Base-by-base conservation (phyloP, 1,284 basidiomycete genomes). In the Pseudozyma sp. region DNA sequence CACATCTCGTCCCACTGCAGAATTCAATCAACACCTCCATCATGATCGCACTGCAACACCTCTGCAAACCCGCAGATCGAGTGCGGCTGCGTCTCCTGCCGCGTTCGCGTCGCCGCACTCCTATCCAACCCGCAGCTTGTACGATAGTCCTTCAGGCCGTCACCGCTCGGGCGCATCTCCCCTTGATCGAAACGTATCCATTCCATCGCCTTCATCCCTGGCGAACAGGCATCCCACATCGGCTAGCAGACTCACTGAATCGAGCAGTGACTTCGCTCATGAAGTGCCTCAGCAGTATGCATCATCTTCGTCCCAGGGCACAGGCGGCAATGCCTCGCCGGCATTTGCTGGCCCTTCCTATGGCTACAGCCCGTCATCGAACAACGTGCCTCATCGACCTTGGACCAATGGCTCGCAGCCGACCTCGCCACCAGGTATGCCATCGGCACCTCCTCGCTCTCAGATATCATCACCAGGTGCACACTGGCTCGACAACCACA, bases 341-440 rank as follows among this genome's bases (percentile, higher is more conserved):
- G 57, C 57, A 1, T 57, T 64, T 45, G 56, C 61, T 12, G 43
- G 31, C 16, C 25, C 54, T 38, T 59, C 68, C 3, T 57, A 70
- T 34, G 53, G 48, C 39, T 51, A 60, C 61, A 70, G 61, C 25
- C 61, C 68, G 0, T 60, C 68, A 7, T 57, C 53, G 7, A 54
- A 57, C n/a, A 61, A 53, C 7, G 39, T 64, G 53, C 53, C 53
- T 1, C 61, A 70, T 40, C 61, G 68, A 0, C 50, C 58, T 1
- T 70, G 61, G 68, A 57, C 64, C 49, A 60, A 59, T 14, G 58
- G 68, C 50, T 70, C 68, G 7, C 68, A 54, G 34, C 64, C 64
- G 14, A 18, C 70, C 13, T 66, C 63, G 5, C 64, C 70, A 10
- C 58, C 52, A 25, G 59, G 48, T n/a, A 52, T 52, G n/a, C 21